These are phyloP conservation scores for Phytophthora citricola DNA, from an alignment of 352 stramenopile genomes.

Conservation along the genomic window DNA sequence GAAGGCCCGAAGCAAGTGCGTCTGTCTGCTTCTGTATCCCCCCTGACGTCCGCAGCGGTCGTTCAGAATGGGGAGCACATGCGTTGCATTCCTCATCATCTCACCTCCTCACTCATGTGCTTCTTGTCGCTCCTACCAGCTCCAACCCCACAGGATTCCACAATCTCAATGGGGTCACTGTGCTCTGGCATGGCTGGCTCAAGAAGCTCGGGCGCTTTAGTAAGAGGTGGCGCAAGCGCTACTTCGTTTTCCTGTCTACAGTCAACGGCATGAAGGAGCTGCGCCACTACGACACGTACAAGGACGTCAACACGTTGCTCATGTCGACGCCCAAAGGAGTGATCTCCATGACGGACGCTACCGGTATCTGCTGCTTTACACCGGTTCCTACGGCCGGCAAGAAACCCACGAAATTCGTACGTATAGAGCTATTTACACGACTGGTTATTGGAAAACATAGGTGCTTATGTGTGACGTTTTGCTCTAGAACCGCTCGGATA, in stretches of 20 bases:
- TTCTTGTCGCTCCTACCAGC: conserved; percentile 30
- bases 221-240: conserved; percentile 79
- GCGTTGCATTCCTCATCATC: conserved; percentile 1
- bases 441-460: background rate
- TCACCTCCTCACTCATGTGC: conserved; percentile 9
- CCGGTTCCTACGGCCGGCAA: conserved; percentile 43
- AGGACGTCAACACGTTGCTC: conserved; percentile 64
- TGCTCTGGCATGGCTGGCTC: conserved; percentile 87
- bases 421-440: conserved; percentile 12
- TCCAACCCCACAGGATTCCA: conserved; percentile 58
- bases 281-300: conserved; percentile 76
- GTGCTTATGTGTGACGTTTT: conserved; percentile 3
- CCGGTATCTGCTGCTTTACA: conserved; percentile 81
- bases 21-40: conserved; percentile 1
- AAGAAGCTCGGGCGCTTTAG: conserved; percentile 87
- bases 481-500: conserved; percentile 59
- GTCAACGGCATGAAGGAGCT: conserved; percentile 74
- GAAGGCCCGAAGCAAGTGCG: conserved; percentile 59
- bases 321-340: conserved; percentile 77
- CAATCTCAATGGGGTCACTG: conserved; percentile 60
- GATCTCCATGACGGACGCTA: conserved; percentile 73
- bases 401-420: conserved; percentile 71
- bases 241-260: conserved; percentile 82
- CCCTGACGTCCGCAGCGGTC: background rate
- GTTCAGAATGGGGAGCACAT: background rate